Percentiles rank a stretch among this genome's conserved stretches.
These are phyloP conservation scores for Rossbeevera mucosa DNA, from an alignment of 768 basidiomycete genomes.

Conservation along the genomic window DNA sequence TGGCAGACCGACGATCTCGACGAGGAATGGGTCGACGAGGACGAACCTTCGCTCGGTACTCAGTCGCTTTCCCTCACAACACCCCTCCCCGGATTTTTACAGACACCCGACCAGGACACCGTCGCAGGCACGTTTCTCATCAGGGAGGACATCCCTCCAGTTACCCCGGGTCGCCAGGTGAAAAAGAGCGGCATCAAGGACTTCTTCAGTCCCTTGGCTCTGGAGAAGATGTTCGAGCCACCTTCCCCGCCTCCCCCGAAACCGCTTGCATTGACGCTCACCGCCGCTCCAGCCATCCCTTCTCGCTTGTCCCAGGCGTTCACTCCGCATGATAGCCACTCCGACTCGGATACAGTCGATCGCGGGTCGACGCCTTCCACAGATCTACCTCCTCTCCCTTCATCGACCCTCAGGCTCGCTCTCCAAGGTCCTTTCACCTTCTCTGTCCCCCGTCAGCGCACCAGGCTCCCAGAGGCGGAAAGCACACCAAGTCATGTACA, in stretches of 20 bases:
- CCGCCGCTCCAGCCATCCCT: constrained; percentile 29
- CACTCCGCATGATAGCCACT: constrained; percentile 27
- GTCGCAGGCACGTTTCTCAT: constrained; percentile 71
- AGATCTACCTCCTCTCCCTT: constrained; percentile 3
- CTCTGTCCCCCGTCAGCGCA: constrained; percentile 47
- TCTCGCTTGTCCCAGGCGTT: constrained; percentile 38
- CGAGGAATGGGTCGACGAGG: constrained; percentile 84
- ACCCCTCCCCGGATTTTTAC: constrained; percentile 47
- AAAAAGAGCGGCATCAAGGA: constrained; percentile 66
- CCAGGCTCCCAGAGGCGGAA: constrained; percentile 48
- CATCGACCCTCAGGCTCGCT: constrained; percentile 34
- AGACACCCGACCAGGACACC: constrained; percentile 37
- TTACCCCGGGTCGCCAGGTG: constrained; percentile 54
- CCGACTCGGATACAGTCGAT: constrained; percentile 21
- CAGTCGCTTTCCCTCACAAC: constrained; percentile 58
- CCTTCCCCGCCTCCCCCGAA: constrained; percentile 65
- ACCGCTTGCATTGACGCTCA: constrained; percentile 18
- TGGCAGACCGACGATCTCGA: constrained; percentile 89
- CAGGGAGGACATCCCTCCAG: constrained; percentile 63
- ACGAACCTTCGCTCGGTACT: constrained; percentile 38
- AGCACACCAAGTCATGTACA: constrained; percentile 46
- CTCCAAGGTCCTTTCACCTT: constrained; percentile 72
- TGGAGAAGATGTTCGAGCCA: constrained; percentile 92
- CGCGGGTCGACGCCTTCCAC: constrained; percentile 6
- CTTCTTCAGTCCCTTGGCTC: constrained; percentile 82